A percentile compares a stretch with the other conserved stretches of the same genome.
Conservation (phyloP, 2,329 filamentous ascomycete genomes). For the Pseudogymnoascus verrucosus region DNA sequence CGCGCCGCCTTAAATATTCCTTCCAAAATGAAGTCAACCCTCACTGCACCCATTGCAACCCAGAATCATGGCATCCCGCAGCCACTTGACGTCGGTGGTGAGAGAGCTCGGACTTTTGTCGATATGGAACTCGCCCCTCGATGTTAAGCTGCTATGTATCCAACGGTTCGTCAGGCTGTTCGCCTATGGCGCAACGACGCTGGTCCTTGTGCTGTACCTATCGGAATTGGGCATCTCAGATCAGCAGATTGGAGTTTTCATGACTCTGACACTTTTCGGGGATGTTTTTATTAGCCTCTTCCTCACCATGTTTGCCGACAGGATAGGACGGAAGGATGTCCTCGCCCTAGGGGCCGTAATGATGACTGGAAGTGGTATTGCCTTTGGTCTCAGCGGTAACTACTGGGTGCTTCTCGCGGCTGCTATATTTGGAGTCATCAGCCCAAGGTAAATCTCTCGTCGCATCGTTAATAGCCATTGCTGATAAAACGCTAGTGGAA, state of each 20-base stretch:
- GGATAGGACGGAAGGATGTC: constrained; percentile 45
- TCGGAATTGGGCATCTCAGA: constrained; percentile 42
- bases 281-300: constrained; percentile 52
- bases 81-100: not conserved
- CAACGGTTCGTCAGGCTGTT: constrained; percentile 55
- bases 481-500: constrained; percentile 36
- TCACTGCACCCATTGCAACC: not conserved
- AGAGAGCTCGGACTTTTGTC: constrained; percentile 39
- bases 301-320: constrained; percentile 51
- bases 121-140: constrained; percentile 34
- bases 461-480: constrained; percentile 12
- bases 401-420: constrained; percentile 53
- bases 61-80: not conserved
- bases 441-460: constrained; percentile 36
- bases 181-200: constrained; percentile 51
- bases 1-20: not conserved
- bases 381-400: constrained; percentile 44
- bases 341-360: constrained; percentile 45
- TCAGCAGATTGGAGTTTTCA: constrained; percentile 51
- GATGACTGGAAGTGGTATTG: constrained; percentile 47
- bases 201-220: constrained; percentile 51
- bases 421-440: constrained; percentile 54
- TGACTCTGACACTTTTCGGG: constrained; percentile 55
- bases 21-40: not conserved
- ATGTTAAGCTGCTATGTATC: constrained; percentile 49